These are phyloP conservation scores for Neoboletus brunneissimus DNA, from an alignment of 768 basidiomycete species.

Conservation along the genomic window DNA sequence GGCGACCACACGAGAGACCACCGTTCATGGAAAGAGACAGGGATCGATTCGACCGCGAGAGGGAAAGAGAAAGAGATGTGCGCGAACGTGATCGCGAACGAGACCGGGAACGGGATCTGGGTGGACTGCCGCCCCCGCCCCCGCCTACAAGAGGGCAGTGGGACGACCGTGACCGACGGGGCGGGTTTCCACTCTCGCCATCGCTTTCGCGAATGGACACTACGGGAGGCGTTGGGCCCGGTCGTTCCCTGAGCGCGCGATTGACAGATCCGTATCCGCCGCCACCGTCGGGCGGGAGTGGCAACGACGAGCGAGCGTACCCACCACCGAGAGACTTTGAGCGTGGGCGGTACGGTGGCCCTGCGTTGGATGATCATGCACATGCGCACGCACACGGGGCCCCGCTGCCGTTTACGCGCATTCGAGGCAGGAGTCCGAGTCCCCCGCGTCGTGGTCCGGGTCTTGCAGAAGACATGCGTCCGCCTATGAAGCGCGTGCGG, in stretches of 20 bases:
- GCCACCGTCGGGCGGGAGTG: neutral
- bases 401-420: conserved; percentile 32
- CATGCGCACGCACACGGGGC: conserved; percentile 15
- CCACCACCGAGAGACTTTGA: conserved; percentile 29
- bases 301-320: conserved; percentile 28
- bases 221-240: conserved; percentile 1
- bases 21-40: conserved; percentile 31
- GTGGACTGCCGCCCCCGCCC: neutral
- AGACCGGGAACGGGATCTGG: conserved; percentile 31
- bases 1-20: conserved; percentile 37
- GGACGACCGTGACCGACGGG: conserved; percentile 42
- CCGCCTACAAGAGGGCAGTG: conserved; percentile 33
- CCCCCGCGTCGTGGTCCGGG: conserved; percentile 30
- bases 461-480: conserved; percentile 39
- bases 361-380: conserved; percentile 11
- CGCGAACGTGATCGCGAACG: conserved; percentile 35
- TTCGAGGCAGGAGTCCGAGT: conserved; percentile 48
- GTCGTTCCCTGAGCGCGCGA: conserved; percentile 29
- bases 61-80: conserved; percentile 25
- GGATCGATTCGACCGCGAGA: conserved; percentile 41
- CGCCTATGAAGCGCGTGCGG: conserved; percentile 44
- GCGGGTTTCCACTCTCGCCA: conserved; percentile 21
- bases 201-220: conserved; percentile 20
- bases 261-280: conserved; percentile 28
- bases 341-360: conserved; percentile 24